Evolutionary conservation across 176 grass and related monocot species (phyloP).

Genomic region (Hyparrhenia diplandra): DNA sequence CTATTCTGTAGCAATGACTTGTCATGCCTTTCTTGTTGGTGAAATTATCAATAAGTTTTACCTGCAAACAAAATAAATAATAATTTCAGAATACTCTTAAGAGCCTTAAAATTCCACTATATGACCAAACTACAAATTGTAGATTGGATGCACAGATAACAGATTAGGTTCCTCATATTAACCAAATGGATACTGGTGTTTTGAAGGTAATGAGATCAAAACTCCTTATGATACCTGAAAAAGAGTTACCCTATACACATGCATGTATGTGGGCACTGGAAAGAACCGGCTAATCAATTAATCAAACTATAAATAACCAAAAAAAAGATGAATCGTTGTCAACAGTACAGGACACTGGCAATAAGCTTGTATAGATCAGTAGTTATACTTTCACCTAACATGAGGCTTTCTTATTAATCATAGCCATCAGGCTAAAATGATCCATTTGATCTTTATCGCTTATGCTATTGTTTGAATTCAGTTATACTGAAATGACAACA

Average conservation of each 20-base stretch:
- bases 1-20: constrained; percentile 93
- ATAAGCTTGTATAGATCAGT: neutral
- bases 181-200: neutral
- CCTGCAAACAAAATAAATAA: constrained; percentile 36
- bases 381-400: too few species aligned
- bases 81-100: neutral
- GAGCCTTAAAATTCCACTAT: neutral
- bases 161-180: neutral
- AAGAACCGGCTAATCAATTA: neutral
- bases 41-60: constrained; percentile 91
- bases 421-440: neutral
- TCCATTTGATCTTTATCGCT: neutral
- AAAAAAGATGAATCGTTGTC: neutral
- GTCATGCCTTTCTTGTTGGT: constrained; percentile 99
- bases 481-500: neutral
- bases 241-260: neutral
- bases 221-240: neutral
- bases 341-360: neutral
- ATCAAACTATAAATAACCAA: neutral
- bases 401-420: neutral
- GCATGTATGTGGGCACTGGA: constrained; percentile 1
- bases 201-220: neutral
- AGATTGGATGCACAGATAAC: neutral
- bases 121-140: neutral
- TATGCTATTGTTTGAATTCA: constrained; percentile 14